Evolutionary conservation across 176 grass and related monocot species (phyloP).

Genomic region (Echinochloa phyllopogon): DNA sequence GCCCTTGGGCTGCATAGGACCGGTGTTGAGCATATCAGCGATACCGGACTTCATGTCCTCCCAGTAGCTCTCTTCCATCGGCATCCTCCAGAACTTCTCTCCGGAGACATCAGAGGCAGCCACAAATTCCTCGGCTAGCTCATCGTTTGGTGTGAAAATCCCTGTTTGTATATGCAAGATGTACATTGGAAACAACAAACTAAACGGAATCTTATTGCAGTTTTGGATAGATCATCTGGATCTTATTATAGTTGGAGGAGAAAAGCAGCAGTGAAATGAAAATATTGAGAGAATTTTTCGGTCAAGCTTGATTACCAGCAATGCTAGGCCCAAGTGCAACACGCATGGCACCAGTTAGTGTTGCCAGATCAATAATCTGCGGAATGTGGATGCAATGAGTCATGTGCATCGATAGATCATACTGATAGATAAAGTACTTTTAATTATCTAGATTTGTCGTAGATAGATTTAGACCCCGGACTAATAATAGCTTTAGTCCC

Average conservation of each 20-base stretch:
- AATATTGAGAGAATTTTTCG: background rate
- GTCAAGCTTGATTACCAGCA: constrained; percentile 60
- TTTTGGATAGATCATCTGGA: too few species aligned
- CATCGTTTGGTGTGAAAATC: constrained; percentile 81
- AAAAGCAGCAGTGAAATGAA: background rate
- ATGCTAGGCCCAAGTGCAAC: constrained; percentile 87
- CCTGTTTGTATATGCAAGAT: constrained; percentile 37
- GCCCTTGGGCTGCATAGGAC: constrained; percentile 60
- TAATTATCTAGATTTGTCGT: too few species aligned
- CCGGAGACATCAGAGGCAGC: constrained; percentile 76
- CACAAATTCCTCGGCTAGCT: constrained; percentile 79
- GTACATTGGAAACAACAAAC: background rate
- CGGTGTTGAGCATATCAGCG: constrained; percentile 90
- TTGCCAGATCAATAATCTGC: constrained; percentile 94
- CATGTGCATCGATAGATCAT: background rate
- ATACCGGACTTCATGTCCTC: constrained; percentile 92
- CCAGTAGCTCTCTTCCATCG: constrained; percentile 95
- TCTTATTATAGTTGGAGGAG: background rate
- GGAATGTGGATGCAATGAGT: constrained; percentile 1
- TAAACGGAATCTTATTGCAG: background rate
- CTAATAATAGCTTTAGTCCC: too few species aligned
- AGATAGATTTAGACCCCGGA: too few species aligned
- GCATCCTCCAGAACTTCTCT: constrained; percentile 95
- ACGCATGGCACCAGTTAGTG: constrained; percentile 74
- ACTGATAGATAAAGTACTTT: too few species aligned